Evolutionary conservation across 2,329 filamentous ascomycete genomes (phyloP), one percentile per base, ranked within the genome.

Genomic region (Xylaria sp.): DNA sequence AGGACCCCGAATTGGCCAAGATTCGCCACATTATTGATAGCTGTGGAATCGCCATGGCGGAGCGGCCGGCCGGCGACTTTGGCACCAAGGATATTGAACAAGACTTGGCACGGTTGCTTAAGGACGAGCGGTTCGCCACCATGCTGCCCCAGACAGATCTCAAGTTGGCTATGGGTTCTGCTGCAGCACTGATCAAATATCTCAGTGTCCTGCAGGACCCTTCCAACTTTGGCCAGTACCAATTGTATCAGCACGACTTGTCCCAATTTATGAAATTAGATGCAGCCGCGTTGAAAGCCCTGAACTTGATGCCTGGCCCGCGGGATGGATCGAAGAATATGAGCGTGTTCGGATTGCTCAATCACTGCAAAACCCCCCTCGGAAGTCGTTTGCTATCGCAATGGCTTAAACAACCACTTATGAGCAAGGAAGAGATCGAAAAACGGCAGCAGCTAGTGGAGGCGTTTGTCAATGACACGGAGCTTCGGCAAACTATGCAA

Each of bases 211-310:
- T 99, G 81, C 93, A 96, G 37, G 96, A 99, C 78, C 85, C 93
- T 0, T 94, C 93, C 65, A 99, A 99, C 81, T 98, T 98, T 80
- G 96, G 97, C 2, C 95, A 99, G 78, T 99, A 97, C 78, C 93
- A 95, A 80, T 88, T 99, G 18, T 99, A 98, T 78, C 96, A 99
- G 81, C 96, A 99, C 80, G 96, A 99, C 78, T 83, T 99, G 54
- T 91, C 94, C 1, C 94, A 99, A 76, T 99, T 94, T 80, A 99
- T 99, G 96, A 99, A 98, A 82, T 86, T 99, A 4, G 96, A 99
- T 81, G 94, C 97, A 0, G 94, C 96, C 0, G 96, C 96, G 0
- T 84, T 99, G 52, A 95, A 97, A 77, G 96, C 96, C 0, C 86
- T 99, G 63, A 99, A 99, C 76, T 87, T 99, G 46, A 98, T 99